Percentiles rank a stretch among this genome's conserved stretches.
These are phyloP conservation scores for Scutellaria baicalensis DNA, from an alignment of 257 asterid species.

Conservation along the genomic window DNA sequence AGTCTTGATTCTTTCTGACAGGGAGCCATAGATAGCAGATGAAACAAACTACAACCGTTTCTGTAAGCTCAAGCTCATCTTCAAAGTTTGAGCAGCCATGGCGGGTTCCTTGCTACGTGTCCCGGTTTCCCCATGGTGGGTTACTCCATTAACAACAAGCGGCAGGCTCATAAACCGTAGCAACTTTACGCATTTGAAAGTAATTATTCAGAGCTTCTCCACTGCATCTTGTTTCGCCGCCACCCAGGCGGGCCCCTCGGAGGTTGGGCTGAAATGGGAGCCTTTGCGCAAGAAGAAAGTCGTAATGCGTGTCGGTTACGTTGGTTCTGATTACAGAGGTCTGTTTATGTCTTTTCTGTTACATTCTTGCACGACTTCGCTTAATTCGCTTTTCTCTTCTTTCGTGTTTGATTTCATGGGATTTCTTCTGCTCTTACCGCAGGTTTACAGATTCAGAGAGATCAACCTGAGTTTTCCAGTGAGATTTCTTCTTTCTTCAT, in stretches of 20 bases:
- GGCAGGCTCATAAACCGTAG: slow-evolving; percentile 11
- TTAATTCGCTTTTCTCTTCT: not conserved
- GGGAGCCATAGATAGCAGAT: not conserved
- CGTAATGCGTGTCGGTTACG: slow-evolving; percentile 94
- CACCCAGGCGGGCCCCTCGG: slow-evolving; percentile 10
- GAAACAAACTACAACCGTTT: not conserved
- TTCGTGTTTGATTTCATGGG: not conserved
- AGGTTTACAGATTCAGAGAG: slow-evolving; percentile 93
- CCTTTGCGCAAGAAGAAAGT: slow-evolving; percentile 86
- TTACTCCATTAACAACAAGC: slow-evolving; percentile 10
- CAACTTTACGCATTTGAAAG: slow-evolving; percentile 13
- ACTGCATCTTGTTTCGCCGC: slow-evolving; percentile 18
- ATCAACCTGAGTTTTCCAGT: slow-evolving; percentile 58
- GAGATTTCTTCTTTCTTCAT: slow-evolving; percentile 15
- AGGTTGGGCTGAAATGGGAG: slow-evolving; percentile 49
- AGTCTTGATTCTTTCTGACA: not conserved
- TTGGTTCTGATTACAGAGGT: slow-evolving; percentile 91
- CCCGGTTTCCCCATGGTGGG: slow-evolving; percentile 28
- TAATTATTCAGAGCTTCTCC: slow-evolving; percentile 22
- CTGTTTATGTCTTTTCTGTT: not conserved
- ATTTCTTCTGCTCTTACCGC: slow-evolving; percentile 11
- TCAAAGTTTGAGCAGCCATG: slow-evolving; percentile 25
- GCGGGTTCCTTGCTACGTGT: slow-evolving; percentile 29
- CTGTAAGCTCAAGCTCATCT: not conserved
- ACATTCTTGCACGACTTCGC: not conserved